Evolutionary conservation across 495 filamentous ascomycete genomes (phyloP).

Genomic region (Podospora australis): DNA sequence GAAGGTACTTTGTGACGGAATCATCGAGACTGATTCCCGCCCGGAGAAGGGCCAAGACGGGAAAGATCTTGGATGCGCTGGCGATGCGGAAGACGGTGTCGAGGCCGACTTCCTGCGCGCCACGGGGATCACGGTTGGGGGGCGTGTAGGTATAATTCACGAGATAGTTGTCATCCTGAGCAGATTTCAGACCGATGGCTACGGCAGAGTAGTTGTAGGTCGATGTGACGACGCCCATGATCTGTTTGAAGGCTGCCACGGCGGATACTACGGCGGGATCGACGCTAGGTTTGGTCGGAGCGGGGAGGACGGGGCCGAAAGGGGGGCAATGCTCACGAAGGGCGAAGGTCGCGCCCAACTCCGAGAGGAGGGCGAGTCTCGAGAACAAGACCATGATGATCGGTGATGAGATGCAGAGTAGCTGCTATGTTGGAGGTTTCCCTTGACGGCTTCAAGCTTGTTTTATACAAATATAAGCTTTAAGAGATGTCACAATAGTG

Average conservation of each 20-base stretch:
- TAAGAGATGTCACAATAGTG: too few species aligned
- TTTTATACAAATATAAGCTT: too few species aligned
- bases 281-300: slow-evolving; percentile 17
- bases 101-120: slow-evolving; percentile 29
- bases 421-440: background rate
- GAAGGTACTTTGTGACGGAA: slow-evolving; percentile 40
- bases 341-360: background rate
- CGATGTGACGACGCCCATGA: background rate
- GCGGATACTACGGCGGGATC: slow-evolving; percentile 14
- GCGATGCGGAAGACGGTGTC: slow-evolving; percentile 47
- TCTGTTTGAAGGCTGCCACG: slow-evolving; percentile 2
- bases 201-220: slow-evolving; percentile 22
- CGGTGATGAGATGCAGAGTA: background rate
- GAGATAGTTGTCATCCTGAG: slow-evolving; percentile 27
- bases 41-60: slow-evolving; percentile 38
- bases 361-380: background rate
- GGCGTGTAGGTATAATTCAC: slow-evolving; percentile 32
- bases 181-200: slow-evolving; percentile 31
- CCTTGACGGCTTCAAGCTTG: too few species aligned
- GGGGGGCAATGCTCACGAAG: slow-evolving; percentile 21
- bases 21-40: slow-evolving; percentile 36
- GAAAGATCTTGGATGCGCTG: slow-evolving; percentile 48
- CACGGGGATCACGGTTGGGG: slow-evolving; percentile 17
- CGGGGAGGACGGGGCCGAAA: slow-evolving; percentile 26
- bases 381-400: background rate